These are phyloP conservation scores for Coprinopsis cinerea DNA, from an alignment of 768 basidiomycete species.

Conservation along the genomic window DNA sequence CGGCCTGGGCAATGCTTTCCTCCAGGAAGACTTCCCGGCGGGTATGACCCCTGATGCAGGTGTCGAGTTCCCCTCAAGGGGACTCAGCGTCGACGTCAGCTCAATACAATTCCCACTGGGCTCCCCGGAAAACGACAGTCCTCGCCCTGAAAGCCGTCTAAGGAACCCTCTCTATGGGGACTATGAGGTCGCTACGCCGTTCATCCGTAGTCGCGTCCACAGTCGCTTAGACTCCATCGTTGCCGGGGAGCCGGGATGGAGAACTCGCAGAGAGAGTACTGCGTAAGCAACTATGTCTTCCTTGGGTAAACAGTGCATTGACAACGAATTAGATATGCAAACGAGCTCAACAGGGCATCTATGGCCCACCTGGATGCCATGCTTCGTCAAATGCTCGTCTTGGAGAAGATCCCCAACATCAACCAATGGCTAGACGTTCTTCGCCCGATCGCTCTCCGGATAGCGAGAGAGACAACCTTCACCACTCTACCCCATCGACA, in stretches of 20 bases:
- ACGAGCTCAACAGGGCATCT: constrained; percentile 79
- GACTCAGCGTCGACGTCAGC: constrained; percentile 53
- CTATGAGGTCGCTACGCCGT: constrained; percentile 66
- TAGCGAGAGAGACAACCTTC: constrained; percentile 82
- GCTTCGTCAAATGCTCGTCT: constrained; percentile 84
- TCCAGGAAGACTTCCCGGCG: constrained; percentile 37
- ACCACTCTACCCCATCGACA: constrained; percentile 62
- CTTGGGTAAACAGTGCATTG: background rate
- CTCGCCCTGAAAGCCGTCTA: constrained; percentile 6
- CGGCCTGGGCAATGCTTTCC: constrained; percentile 35
- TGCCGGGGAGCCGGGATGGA: constrained; percentile 69
- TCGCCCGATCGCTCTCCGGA: constrained; percentile 73
- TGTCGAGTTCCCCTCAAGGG: constrained; percentile 51
- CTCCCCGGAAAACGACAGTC: constrained; percentile 56
- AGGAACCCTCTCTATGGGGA: constrained; percentile 67
- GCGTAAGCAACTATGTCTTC: constrained; percentile 49
- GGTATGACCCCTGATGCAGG: constrained; percentile 33
- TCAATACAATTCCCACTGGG: constrained; percentile 78
- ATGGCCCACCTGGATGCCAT: constrained; percentile 88
- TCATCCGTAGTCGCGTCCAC: constrained; percentile 80
- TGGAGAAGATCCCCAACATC: constrained; percentile 75
- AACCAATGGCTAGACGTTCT: constrained; percentile 87
- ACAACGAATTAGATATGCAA: constrained; percentile 52
- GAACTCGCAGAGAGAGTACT: constrained; percentile 82
- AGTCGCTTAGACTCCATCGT: constrained; percentile 61